phyloP scores from a whole-genome alignment of 805 yeast genomes.

The Tetrapisispora taiwanensis region DNA sequence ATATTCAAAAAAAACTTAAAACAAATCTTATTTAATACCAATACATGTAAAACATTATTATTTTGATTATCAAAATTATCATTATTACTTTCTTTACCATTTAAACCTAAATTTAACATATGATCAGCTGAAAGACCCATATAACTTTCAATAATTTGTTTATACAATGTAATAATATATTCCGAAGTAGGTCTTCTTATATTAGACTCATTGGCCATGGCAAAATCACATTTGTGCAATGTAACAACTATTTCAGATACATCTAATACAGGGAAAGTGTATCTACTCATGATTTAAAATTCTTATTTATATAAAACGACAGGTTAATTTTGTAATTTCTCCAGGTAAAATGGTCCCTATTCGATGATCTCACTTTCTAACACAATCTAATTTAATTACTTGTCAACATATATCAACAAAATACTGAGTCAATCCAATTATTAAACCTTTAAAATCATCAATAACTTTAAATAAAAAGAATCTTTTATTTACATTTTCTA shows the following conservation, averaged over 20 bases:
- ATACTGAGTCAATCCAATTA: no score
- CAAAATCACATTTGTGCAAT: slow-evolving; percentile 50
- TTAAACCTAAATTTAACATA: slow-evolving; percentile 14
- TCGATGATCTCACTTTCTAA: not conserved
- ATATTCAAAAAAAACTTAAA: slow-evolving; percentile 55
- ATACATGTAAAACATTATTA: slow-evolving; percentile 33
- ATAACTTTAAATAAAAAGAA: no score
- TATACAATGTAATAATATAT: slow-evolving; percentile 44
- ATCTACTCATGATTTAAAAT: slow-evolving; percentile 25
- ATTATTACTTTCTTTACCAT: slow-evolving; percentile 16
- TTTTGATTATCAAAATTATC: slow-evolving; percentile 3
- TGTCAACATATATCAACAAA: no score
- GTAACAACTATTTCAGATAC: slow-evolving; percentile 48
- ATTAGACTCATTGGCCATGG: slow-evolving; percentile 47
- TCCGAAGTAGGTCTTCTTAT: slow-evolving; percentile 48
- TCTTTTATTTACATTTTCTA: no score
- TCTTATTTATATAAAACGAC: no score
- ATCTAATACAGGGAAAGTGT: slow-evolving; percentile 55
- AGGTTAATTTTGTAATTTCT: no score
- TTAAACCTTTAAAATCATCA: no score
- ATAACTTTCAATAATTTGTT: slow-evolving; percentile 52
- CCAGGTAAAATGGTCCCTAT: not conserved
- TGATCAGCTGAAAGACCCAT: slow-evolving; percentile 34
- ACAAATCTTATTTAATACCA: slow-evolving; percentile 51
- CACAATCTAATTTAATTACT: no score